Conservation (phyloP, 768 basidiomycete species). For the Tubosaeta brunneosetosa region DNA sequence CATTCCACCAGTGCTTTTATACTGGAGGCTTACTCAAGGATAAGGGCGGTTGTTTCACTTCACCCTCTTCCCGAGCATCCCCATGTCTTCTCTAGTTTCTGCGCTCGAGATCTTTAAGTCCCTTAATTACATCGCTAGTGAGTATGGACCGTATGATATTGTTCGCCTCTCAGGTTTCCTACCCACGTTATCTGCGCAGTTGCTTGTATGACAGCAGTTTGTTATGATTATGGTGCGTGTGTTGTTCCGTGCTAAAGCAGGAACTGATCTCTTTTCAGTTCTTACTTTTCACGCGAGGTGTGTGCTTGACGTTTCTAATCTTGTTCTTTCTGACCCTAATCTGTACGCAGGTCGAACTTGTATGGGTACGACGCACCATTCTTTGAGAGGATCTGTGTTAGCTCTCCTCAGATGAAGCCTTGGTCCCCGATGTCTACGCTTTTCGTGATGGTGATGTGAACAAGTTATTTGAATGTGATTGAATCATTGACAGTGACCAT, state of each 20-base stretch:
- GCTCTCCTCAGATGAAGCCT: constrained; percentile 4
- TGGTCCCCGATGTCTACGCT: constrained; percentile 10
- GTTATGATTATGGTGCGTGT: background rate
- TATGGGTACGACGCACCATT: constrained; percentile 10
- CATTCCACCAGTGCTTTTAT: background rate
- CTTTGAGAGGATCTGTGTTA: background rate
- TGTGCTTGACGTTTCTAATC: background rate
- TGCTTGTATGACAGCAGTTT: background rate
- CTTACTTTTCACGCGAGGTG: constrained; percentile 8
- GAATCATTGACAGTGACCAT: background rate
- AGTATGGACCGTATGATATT: background rate
- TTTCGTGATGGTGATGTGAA: constrained; percentile 7
- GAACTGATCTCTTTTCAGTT: background rate
- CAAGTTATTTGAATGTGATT: background rate
- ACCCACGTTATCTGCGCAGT: background rate
- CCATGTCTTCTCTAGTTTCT: background rate
- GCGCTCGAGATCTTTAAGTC: background rate
- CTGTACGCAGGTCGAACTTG: background rate
- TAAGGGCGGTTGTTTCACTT: background rate
- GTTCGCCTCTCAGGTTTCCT: background rate
- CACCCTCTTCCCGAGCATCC: background rate
- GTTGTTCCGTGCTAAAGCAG: background rate
- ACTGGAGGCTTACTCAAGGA: background rate
- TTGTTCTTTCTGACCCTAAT: background rate
- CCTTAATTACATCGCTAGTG: background rate